These are phyloP conservation scores for Alternaria tenuissima DNA, from an alignment of 2,329 filamentous ascomycete species.

Conservation along the genomic window DNA sequence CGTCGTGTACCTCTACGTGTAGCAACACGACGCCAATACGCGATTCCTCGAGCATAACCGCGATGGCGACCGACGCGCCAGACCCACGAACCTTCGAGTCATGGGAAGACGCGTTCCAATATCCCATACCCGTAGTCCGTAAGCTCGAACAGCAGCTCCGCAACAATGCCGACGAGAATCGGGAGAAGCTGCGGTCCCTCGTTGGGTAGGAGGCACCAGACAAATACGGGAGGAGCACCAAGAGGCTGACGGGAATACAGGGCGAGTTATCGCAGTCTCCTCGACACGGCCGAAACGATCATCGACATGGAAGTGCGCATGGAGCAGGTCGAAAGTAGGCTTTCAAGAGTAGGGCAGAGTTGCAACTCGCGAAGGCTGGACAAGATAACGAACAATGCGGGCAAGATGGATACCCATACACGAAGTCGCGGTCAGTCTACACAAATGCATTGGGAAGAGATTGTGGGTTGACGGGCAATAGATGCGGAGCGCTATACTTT, in stretches of 20 bases:
- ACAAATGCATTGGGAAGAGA: conserved; percentile 1
- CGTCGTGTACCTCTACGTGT: conserved; percentile 4
- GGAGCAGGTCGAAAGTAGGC: conserved; percentile 73
- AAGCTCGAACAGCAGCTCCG: conserved; percentile 71
- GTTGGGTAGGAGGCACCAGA: conserved; percentile 62
- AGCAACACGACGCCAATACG: conserved; percentile 3
- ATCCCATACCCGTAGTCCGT: conserved; percentile 68
- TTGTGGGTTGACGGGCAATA: conserved; percentile 37
- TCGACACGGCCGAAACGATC: conserved; percentile 93
- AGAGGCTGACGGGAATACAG: conserved; percentile 47
- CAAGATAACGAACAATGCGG: conserved; percentile 67
- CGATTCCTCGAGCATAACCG: conserved; percentile 7
- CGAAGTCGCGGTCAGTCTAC: conserved; percentile 51
- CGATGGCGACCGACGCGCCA: conserved; percentile 64
- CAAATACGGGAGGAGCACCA: not conserved
- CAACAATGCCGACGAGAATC: conserved; percentile 68
- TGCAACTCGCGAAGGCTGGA: conserved; percentile 79
- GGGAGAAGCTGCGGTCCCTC: conserved; percentile 70
- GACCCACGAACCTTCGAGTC: conserved; percentile 64
- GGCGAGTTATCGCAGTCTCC: conserved; percentile 81
- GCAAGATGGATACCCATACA: conserved; percentile 57
- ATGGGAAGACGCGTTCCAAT: conserved; percentile 74
- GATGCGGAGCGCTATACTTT: conserved; percentile 57
- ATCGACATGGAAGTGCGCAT: conserved; percentile 86
- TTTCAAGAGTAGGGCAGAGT: conserved; percentile 75